Conservation (phyloP, 2,329 filamentous ascomycete genomes). For the Colletotrichum sp. region DNA sequence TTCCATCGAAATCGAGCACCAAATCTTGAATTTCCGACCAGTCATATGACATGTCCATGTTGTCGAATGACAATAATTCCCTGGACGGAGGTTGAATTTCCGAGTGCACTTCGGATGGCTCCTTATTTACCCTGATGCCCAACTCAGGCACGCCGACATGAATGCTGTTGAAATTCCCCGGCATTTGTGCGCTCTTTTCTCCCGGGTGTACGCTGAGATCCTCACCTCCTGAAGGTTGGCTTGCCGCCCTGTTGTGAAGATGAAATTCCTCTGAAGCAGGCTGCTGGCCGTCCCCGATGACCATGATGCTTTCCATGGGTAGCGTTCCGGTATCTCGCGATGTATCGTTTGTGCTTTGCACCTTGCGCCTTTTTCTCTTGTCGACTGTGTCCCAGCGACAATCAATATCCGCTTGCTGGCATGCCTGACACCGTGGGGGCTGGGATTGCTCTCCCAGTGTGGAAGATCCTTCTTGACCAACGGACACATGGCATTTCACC, state of each 20-base stretch:
- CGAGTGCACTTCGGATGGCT: not conserved
- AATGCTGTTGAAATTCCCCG: not conserved
- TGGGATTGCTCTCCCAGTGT: not conserved
- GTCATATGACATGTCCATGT: not conserved
- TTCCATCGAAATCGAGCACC: not conserved
- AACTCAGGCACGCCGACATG: not conserved
- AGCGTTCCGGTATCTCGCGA: not conserved
- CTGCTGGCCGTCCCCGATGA: not conserved
- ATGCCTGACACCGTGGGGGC: not conserved
- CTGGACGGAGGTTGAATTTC: not conserved
- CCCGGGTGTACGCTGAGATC: not conserved
- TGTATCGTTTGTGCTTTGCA: not conserved
- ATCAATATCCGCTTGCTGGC: not conserved
- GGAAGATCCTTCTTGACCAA: not conserved
- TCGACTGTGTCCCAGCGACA: not conserved
- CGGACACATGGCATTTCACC: not conserved
- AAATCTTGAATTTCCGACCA: not conserved
- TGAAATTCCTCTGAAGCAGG: not conserved
- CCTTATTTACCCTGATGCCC: not conserved
- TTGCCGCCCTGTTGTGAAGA: not conserved
- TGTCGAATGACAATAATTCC: not conserved
- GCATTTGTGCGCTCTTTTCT: not conserved
- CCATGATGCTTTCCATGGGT: not conserved
- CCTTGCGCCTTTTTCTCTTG: not conserved
- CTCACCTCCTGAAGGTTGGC: not conserved